Conservation (phyloP, 352 stramenopile genomes). For the Pythium brassicae region DNA sequence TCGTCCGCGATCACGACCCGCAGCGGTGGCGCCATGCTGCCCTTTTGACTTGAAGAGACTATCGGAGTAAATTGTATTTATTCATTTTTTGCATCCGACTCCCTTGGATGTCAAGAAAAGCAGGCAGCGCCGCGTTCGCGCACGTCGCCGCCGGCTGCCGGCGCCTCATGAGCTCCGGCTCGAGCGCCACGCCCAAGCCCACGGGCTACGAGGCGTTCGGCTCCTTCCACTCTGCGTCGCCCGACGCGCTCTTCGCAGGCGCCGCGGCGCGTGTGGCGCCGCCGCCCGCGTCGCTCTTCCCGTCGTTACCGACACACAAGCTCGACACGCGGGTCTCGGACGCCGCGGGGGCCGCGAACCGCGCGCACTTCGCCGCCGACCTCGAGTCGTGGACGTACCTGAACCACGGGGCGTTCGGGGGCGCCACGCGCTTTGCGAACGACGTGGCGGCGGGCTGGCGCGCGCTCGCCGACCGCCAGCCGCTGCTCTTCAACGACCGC, state of each 20-base stretch:
- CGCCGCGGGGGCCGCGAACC: constrained; percentile 16
- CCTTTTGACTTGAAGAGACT: too few species aligned
- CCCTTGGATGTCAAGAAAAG: too few species aligned
- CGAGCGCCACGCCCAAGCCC: background rate
- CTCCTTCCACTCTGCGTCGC: constrained; percentile 73
- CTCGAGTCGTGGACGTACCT: constrained; percentile 85
- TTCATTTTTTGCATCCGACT: too few species aligned
- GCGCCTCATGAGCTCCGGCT: constrained; percentile 3
- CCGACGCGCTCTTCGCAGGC: constrained; percentile 43
- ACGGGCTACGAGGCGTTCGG: constrained; percentile 66
- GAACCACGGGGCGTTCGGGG: constrained; percentile 94
- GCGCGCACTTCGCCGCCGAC: constrained; percentile 49
- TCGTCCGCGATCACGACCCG: constrained; percentile 68
- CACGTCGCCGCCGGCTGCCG: background rate
- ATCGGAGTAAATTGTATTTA: too few species aligned
- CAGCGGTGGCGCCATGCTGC: constrained; percentile 8
- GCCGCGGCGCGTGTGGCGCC: constrained; percentile 7
- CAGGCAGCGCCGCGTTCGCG: background rate
- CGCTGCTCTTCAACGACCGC: constrained; percentile 90
- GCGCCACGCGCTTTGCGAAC: constrained; percentile 58
- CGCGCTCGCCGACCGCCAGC: constrained; percentile 78
- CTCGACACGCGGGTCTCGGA: background rate
- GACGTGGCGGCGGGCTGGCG: constrained; percentile 77
- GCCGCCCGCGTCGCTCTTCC: constrained; percentile 17
- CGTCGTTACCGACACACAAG: constrained; percentile 7